A percentile compares a stretch with the other conserved stretches of the same genome.
Evolutionary conservation across 371 early-diverging fungal genomes (phyloP).

Genomic region (Apophysomyces variabilis): DNA sequence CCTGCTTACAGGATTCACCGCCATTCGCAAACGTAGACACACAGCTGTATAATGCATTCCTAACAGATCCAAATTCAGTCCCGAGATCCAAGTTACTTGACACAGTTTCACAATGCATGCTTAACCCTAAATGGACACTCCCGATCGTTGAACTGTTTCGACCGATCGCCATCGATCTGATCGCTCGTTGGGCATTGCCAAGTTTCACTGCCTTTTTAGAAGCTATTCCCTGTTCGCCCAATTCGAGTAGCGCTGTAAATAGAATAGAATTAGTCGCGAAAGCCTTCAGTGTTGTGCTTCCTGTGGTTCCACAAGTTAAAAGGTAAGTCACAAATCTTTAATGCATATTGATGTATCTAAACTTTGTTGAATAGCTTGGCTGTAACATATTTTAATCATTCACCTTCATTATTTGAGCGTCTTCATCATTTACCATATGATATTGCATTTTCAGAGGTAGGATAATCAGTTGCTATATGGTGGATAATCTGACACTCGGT

Average conservation of each 20-base stretch:
- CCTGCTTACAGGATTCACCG: conserved; percentile 13
- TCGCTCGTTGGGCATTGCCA: conserved; percentile 75
- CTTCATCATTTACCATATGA: conserved; percentile 40
- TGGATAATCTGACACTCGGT: neutral
- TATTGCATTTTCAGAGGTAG: conserved; percentile 10
- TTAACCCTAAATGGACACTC: conserved; percentile 38
- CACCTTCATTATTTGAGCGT: conserved; percentile 59
- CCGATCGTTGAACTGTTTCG: conserved; percentile 65
- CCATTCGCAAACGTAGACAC: conserved; percentile 16
- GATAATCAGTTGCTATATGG: neutral
- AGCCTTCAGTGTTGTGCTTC: conserved; percentile 70
- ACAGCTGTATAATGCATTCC: conserved; percentile 18
- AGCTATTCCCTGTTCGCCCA: conserved; percentile 24
- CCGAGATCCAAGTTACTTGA: conserved; percentile 33
- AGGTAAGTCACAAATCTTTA: conserved; percentile 41
- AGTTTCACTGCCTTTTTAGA: conserved; percentile 52
- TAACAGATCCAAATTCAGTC: conserved; percentile 18
- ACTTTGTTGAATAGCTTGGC: conserved; percentile 49
- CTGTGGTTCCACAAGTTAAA: conserved; percentile 77
- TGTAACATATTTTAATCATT: conserved; percentile 61
- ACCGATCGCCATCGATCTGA: conserved; percentile 82
- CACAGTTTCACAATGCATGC: conserved; percentile 39
- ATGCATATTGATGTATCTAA: neutral
- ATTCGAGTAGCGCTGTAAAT: conserved; percentile 41
- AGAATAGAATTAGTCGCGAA: conserved; percentile 57